Evolutionary conservation across 1,284 basidiomycete species (phyloP).

Genomic region (Thecaphora thlaspeos): DNA sequence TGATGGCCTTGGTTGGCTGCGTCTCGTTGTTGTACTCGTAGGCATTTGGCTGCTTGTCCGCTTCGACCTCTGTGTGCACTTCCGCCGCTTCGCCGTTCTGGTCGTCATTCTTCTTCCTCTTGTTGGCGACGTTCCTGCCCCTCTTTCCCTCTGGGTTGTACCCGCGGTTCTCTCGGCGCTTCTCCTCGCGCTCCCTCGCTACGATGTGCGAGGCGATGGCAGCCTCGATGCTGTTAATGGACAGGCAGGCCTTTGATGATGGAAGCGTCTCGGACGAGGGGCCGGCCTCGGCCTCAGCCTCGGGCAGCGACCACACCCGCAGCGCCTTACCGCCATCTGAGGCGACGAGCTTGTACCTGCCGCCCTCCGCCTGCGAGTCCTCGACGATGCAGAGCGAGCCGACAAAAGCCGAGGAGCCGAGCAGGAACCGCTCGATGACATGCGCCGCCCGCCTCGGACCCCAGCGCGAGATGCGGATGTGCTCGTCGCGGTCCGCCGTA

Average conservation of each 20-base stretch:
- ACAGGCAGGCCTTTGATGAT: constrained; percentile 10
- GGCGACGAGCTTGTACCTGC: constrained; percentile 24
- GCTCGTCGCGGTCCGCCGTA: constrained; percentile 53
- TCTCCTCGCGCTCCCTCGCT: constrained; percentile 34
- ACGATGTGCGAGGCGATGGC: constrained; percentile 24
- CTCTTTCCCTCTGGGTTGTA: constrained; percentile 2
- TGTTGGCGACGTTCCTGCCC: constrained; percentile 15
- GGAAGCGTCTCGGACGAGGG: constrained; percentile 3
- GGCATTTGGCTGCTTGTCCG: neutral
- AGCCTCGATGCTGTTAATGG: constrained; percentile 21
- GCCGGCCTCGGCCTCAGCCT: neutral
- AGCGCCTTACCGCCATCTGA: constrained; percentile 43
- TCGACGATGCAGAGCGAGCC: constrained; percentile 35
- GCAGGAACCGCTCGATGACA: constrained; percentile 45
- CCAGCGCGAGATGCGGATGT: constrained; percentile 56
- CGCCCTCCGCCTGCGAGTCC: neutral
- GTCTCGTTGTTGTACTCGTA: constrained; percentile 21
- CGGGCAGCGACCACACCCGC: constrained; percentile 36
- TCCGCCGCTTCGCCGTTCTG: constrained; percentile 1
- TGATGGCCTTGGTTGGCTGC: constrained; percentile 35
- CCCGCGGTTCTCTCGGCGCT: constrained; percentile 15
- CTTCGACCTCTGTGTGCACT: constrained; percentile 3
- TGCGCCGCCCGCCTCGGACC: constrained; percentile 38
- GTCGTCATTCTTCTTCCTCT: constrained; percentile 23
- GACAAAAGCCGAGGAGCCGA: constrained; percentile 43